Percentiles rank a stretch among this genome's conserved stretches.
These are phyloP conservation scores for Aspergillus sclerotioniger DNA, from an alignment of 495 filamentous ascomycete genomes.

Conservation along the genomic window DNA sequence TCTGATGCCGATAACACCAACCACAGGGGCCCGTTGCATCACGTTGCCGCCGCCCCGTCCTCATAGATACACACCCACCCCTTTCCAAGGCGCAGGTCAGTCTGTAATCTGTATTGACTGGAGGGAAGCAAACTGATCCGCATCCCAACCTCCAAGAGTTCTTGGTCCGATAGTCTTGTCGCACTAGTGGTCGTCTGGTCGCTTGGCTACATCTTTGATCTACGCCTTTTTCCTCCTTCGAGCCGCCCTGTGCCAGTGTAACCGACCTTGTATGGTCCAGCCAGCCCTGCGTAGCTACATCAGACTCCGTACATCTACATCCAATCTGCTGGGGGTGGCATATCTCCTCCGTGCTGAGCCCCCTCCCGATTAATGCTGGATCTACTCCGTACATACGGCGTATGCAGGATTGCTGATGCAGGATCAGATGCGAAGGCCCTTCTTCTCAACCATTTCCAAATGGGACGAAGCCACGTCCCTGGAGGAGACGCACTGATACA, in stretches of 20 bases:
- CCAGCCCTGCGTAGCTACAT: neutral
- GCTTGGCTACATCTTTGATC: constrained; percentile 1
- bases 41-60: constrained; percentile 25
- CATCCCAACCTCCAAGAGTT: constrained; percentile 17
- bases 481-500: neutral
- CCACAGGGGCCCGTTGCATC: constrained; percentile 27
- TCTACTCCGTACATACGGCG: too few relatives aligned
- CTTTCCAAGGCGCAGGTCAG: neutral
- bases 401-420: too few relatives aligned
- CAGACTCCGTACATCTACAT: too few relatives aligned
- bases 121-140: neutral
- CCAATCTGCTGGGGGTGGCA: too few relatives aligned
- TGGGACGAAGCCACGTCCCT: neutral
- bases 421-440: neutral
- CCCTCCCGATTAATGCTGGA: too few relatives aligned
- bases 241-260: neutral
- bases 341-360: too few relatives aligned
- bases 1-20: constrained; percentile 36
- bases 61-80: neutral
- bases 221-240: neutral
- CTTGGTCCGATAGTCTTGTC: constrained; percentile 15
- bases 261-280: neutral
- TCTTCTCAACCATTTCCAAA: neutral
- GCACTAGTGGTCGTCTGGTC: constrained; percentile 16
- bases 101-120: too few relatives aligned